phyloP scores from a whole-genome alignment of 352 stramenopile species.

The Globisporangium paroecandrum region DNA sequence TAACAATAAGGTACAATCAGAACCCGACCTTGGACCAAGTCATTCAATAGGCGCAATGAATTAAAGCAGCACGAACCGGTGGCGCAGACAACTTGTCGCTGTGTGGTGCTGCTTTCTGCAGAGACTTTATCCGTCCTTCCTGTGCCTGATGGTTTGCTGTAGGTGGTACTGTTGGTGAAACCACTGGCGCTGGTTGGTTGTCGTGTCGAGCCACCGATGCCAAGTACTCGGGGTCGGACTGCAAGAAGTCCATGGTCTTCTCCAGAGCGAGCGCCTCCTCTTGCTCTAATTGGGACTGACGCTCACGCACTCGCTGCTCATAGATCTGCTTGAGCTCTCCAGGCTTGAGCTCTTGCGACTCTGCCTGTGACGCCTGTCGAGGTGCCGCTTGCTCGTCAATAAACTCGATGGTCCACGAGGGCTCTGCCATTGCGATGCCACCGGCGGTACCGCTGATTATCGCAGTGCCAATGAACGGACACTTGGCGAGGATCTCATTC shows the following conservation, averaged over 20 bases:
- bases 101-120: background rate
- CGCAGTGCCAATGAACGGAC: constrained; percentile 35
- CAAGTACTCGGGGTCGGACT: constrained; percentile 45
- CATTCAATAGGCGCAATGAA: no score
- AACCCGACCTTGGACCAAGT: background rate
- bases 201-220: constrained; percentile 11
- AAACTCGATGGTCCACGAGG: constrained; percentile 35
- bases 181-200: background rate
- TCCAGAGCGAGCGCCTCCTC: constrained; percentile 36
- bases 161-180: background rate
- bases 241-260: constrained; percentile 53
- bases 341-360: constrained; percentile 12
- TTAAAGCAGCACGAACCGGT: background rate
- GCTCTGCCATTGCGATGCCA: constrained; percentile 19
- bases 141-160: background rate
- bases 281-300: constrained; percentile 29
- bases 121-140: background rate
- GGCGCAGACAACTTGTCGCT: background rate
- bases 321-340: constrained; percentile 45
- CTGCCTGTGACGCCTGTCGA: background rate
- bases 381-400: constrained; percentile 45
- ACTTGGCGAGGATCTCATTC: constrained; percentile 42
- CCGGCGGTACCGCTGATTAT: background rate
- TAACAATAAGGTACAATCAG: background rate
- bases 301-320: constrained; percentile 31